These are phyloP conservation scores for Saxispiralis lemnorum DNA, from an alignment of 495 filamentous ascomycete genomes.

Conservation along the genomic window DNA sequence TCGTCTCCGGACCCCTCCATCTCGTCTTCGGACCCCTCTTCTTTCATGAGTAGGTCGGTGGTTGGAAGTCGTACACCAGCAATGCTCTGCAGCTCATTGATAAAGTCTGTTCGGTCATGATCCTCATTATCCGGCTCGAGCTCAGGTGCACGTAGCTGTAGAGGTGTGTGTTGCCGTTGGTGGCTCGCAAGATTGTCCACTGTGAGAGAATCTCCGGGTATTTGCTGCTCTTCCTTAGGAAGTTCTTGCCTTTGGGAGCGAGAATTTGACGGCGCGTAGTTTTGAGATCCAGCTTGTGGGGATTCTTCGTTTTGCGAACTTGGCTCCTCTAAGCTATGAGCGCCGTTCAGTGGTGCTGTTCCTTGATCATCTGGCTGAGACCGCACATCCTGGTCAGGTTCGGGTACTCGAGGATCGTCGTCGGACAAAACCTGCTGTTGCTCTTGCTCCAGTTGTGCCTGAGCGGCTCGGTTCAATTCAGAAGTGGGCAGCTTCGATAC, in stretches of 20 bases:
- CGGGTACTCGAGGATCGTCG: neutral
- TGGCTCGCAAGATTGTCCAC: slow-evolving; percentile 9
- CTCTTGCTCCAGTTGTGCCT: neutral
- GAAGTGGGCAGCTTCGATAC: neutral
- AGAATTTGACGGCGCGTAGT: too few species aligned
- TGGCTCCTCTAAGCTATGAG: too few species aligned
- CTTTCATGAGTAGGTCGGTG: too few species aligned
- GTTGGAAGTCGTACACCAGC: too few species aligned
- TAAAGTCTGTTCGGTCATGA: neutral
- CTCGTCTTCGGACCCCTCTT: too few species aligned
- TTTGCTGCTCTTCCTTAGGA: neutral
- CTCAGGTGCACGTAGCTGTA: neutral
- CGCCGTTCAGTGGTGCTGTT: too few species aligned
- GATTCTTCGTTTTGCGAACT: too few species aligned
- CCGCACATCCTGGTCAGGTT: neutral
- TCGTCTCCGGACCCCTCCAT: too few species aligned
- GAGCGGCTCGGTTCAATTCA: slow-evolving; percentile 1
- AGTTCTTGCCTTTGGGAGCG: neutral
- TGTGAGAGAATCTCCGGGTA: slow-evolving; percentile 5
- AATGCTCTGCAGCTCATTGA: neutral
- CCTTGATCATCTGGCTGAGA: neutral
- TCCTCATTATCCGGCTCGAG: neutral
- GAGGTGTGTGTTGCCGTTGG: neutral
- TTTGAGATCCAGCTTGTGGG: too few species aligned
- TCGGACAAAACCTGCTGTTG: too few species aligned